Conservation (phyloP, 495 filamentous ascomycete species). For the Annulohypoxylon bovei region DNA sequence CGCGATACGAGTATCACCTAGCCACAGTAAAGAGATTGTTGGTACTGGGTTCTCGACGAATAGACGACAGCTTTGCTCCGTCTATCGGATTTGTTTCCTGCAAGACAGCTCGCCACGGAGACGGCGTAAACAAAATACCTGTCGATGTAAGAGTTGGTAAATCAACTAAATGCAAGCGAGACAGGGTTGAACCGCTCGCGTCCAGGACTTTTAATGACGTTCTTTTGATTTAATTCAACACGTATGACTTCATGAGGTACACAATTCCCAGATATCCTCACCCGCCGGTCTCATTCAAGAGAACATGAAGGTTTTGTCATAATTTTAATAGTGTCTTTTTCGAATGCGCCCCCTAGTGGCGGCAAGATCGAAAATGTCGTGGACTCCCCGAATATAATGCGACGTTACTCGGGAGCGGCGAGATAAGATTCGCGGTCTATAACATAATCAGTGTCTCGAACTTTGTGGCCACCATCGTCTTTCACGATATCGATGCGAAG, state of each 20-base stretch:
- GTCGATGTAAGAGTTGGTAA: neutral
- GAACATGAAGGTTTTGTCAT: neutral
- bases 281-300: neutral
- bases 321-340: neutral
- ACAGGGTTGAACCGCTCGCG: neutral
- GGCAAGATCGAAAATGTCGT: neutral
- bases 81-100: slow-evolving; percentile 2
- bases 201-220: neutral
- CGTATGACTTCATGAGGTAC: neutral
- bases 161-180: neutral
- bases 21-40: neutral
- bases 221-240: neutral
- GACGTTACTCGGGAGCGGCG: slow-evolving; percentile 20
- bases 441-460: neutral
- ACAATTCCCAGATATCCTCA: neutral
- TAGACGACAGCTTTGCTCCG: neutral
- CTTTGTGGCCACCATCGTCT: neutral
- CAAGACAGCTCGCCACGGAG: slow-evolving; percentile 13
- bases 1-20: slow-evolving; percentile 3
- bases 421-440: slow-evolving; percentile 20
- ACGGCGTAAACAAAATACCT: neutral
- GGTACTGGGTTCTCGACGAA: neutral
- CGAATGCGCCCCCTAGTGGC: neutral
- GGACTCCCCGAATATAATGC: slow-evolving; percentile 6
- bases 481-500: slow-evolving; percentile 9